A percentile compares a stretch with the other conserved stretches of the same genome.
phyloP scores from a whole-genome alignment of 2,329 filamentous ascomycete species.

The Alternaria gaisen region DNA sequence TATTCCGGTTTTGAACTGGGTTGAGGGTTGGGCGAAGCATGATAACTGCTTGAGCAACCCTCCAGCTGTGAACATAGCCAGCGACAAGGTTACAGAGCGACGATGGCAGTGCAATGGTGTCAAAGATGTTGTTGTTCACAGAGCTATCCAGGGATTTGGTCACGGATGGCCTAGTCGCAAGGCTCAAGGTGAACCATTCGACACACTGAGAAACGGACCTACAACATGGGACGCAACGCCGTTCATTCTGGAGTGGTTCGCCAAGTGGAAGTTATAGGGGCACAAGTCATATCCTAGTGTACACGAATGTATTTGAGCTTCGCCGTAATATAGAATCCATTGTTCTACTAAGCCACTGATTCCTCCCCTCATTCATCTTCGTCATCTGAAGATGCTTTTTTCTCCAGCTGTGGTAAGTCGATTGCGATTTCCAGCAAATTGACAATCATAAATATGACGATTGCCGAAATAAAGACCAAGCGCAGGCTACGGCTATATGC shows the following conservation, averaged over 20 bases:
- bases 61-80: slow-evolving; percentile 11
- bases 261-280: slow-evolving; percentile 23
- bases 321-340: not conserved
- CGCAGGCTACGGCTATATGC: slow-evolving; percentile 51
- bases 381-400: slow-evolving; percentile 22
- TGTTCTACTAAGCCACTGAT: not conserved
- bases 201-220: slow-evolving; percentile 27
- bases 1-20: slow-evolving; percentile 25
- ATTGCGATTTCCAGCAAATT: slow-evolving; percentile 62
- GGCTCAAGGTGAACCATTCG: slow-evolving; percentile 28
- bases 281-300: not conserved
- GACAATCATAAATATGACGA: slow-evolving; percentile 59
- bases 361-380: not conserved
- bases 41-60: slow-evolving; percentile 15
- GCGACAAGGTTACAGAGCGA: slow-evolving; percentile 19
- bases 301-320: not conserved
- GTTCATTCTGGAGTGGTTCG: slow-evolving; percentile 32
- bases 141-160: slow-evolving; percentile 28
- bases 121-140: slow-evolving; percentile 26
- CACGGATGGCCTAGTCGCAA: slow-evolving; percentile 36
- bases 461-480: slow-evolving; percentile 55
- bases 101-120: slow-evolving; percentile 28
- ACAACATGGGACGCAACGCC: slow-evolving; percentile 35
- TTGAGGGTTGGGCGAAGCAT: slow-evolving; percentile 20
- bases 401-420: slow-evolving; percentile 59